phyloP scores from a whole-genome alignment of 805 yeast genomes.

The Metschnikowia lachancei region DNA sequence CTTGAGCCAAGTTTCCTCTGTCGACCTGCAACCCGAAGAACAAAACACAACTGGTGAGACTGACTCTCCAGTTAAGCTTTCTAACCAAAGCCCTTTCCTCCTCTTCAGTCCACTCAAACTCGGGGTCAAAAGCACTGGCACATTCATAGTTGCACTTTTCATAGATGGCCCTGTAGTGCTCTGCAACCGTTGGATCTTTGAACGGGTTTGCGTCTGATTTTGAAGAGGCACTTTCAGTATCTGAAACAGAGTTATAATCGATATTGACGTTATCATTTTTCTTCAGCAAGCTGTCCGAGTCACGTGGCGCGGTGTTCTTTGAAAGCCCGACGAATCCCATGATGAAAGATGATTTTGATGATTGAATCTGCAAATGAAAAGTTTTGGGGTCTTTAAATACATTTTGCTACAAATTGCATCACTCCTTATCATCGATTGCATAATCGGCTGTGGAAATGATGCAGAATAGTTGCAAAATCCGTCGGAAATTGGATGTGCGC shows the following conservation, averaged over 20 bases:
- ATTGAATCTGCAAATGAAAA: neutral
- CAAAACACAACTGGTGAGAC: slow-evolving; percentile 57
- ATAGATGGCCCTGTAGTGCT: slow-evolving; percentile 45
- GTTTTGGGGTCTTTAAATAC: neutral
- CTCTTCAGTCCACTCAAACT: slow-evolving; percentile 48
- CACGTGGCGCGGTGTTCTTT: neutral
- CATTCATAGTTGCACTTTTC: slow-evolving; percentile 54
- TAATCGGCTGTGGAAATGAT: neutral
- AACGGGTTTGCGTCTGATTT: slow-evolving; percentile 20
- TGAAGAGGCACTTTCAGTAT: slow-evolving; percentile 12
- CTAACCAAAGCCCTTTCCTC: slow-evolving; percentile 50
- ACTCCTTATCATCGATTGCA: neutral
- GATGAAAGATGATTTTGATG: neutral
- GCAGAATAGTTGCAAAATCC: slow-evolving; percentile 1
- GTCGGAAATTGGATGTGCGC: neutral
- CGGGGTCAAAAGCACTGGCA: slow-evolving; percentile 54
- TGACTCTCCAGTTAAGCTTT: slow-evolving; percentile 55
- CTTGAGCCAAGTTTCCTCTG: slow-evolving; percentile 56
- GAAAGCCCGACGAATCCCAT: slow-evolving; percentile 11
- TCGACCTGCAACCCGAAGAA: slow-evolving; percentile 59
- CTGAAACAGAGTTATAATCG: slow-evolving; percentile 29
- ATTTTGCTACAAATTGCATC: neutral
- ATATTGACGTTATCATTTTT: slow-evolving; percentile 1
- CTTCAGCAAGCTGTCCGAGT: slow-evolving; percentile 7
- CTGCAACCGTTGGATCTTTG: slow-evolving; percentile 46